These are phyloP conservation scores for Musa schizocarpa DNA, from an alignment of 176 grass and related monocot species.

Conservation along the genomic window DNA sequence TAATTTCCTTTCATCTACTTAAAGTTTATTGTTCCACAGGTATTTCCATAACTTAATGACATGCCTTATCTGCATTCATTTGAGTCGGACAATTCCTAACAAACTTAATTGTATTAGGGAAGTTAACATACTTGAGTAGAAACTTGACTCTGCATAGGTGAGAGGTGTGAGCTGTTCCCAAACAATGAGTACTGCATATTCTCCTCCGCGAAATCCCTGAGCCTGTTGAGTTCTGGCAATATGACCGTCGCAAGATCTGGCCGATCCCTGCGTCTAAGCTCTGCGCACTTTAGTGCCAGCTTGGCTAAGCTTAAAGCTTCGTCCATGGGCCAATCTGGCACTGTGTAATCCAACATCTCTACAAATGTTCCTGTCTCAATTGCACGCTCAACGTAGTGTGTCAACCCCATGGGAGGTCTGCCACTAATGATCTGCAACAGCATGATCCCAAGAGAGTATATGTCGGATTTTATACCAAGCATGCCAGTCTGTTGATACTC, in stretches of 20 bases:
- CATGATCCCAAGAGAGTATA: constrained; percentile 17
- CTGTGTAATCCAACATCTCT: neutral
- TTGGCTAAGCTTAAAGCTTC: neutral
- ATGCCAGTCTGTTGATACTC: constrained; percentile 21
- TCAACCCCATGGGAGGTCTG: constrained; percentile 1
- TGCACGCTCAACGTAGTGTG: neutral
- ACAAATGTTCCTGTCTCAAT: neutral
- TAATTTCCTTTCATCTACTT: too few species aligned
- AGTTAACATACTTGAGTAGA: neutral
- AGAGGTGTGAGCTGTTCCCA: neutral
- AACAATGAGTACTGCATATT: neutral
- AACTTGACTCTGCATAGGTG: neutral
- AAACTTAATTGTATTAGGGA: neutral
- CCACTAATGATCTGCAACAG: constrained; percentile 3
- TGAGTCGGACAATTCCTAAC: neutral
- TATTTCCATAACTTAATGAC: neutral
- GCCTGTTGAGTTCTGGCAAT: constrained; percentile 1
- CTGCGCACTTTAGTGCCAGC: neutral
- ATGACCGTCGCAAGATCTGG: neutral
- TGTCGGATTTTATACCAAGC: constrained; percentile 14
- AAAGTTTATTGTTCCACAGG: too few species aligned
- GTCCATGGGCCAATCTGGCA: neutral
- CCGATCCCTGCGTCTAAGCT: constrained; percentile 8
- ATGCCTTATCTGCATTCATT: neutral
- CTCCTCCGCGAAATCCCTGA: constrained; percentile 2